Percentiles rank a stretch among this genome's conserved stretches.
Conservation (phyloP, 2,329 filamentous ascomycete species). For the Plectosphaerella cucumerina region DNA sequence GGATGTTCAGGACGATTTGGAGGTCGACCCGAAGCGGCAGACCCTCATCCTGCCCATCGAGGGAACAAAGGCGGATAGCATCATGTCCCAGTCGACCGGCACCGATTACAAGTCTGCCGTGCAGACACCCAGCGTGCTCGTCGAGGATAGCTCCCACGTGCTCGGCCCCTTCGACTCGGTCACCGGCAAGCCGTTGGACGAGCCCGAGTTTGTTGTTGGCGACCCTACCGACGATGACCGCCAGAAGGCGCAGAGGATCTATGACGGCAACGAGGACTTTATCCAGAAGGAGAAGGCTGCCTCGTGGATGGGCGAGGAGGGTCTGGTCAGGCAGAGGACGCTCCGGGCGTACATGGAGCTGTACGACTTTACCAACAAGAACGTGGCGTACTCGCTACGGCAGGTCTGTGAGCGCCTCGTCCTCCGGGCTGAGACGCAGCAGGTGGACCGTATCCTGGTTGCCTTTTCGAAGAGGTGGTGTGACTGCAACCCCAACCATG, state of each 20-base stretch:
- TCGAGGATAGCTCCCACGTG: conserved; percentile 36
- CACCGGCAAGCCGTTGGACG: conserved; percentile 44
- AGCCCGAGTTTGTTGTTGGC: conserved; percentile 54
- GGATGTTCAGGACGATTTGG: conserved; percentile 15
- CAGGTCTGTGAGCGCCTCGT: conserved; percentile 77
- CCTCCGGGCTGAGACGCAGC: conserved; percentile 88
- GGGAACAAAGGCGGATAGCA: conserved; percentile 27
- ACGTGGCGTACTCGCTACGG: conserved; percentile 73
- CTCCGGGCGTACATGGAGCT: conserved; percentile 83
- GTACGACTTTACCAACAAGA: conserved; percentile 80
- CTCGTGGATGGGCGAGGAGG: conserved; percentile 81
- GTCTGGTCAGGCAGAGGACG: conserved; percentile 52
- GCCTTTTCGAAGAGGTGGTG: conserved; percentile 90
- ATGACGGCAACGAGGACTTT: conserved; percentile 77
- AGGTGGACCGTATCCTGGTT: conserved; percentile 90
- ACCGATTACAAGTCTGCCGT: conserved; percentile 34
- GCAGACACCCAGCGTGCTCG: conserved; percentile 34
- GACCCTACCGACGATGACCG: conserved; percentile 65
- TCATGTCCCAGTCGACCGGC: conserved; percentile 30
- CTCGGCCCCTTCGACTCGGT: conserved; percentile 21
- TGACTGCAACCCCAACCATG: conserved; percentile 85
- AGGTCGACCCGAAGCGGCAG: conserved; percentile 27
- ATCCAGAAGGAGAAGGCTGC: conserved; percentile 77
- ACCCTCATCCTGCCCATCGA: conserved; percentile 40
- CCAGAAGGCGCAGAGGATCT: conserved; percentile 77